Base-by-base conservation (phyloP, 2,329 filamentous ascomycete species). In the Clonostachys solani region DNA sequence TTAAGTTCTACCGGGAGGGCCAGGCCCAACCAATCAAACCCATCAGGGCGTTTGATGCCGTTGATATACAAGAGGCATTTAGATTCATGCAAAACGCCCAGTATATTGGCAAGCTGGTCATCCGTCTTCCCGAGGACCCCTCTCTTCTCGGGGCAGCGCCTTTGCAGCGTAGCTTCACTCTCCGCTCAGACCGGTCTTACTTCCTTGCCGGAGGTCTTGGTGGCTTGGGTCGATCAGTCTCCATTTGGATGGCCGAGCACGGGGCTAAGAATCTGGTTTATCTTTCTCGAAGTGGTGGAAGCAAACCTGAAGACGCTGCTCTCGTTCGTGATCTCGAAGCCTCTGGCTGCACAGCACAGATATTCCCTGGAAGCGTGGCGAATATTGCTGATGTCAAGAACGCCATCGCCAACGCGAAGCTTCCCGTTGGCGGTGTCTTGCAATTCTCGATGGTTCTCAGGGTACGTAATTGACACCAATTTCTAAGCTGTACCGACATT, bases 251-350 rank as follows among this genome's bases (percentile, higher is more conserved):
- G 72, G 64, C 72, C 7, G 60, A 62, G 41, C 68, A 69, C 16
- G 77, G 76, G 2, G 77, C 75, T 6, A 63, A 65, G 9, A 66
- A 72, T 49, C 57, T 80, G 16, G 67, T 75, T 1, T 64, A 78
- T 6, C 61, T 79, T 13, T 79, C 75, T 4, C 67, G 74, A 29
- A 72, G 65, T 29, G 74, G 54, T 44, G 74, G 54, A 42, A 33
- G 42, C 16, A 19, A 43, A 5, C 40, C 47, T 13, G 53, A 48
- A 34, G 56, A 40, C 23, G 50, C 42, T n/a, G 50, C 8, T 5
- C 50, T 56, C 12, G 40, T 60, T 7, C 37, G 51, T 2, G 59
- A 61, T 40, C 48, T 68, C 0, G 50, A 54, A 29, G 23, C 23
- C 9, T 29, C 23, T 29, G 23, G 23, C 23, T 29, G 23, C 23